phyloP scores from a whole-genome alignment of 2,329 filamentous ascomycete species.

The Verticillium dahliae region DNA sequence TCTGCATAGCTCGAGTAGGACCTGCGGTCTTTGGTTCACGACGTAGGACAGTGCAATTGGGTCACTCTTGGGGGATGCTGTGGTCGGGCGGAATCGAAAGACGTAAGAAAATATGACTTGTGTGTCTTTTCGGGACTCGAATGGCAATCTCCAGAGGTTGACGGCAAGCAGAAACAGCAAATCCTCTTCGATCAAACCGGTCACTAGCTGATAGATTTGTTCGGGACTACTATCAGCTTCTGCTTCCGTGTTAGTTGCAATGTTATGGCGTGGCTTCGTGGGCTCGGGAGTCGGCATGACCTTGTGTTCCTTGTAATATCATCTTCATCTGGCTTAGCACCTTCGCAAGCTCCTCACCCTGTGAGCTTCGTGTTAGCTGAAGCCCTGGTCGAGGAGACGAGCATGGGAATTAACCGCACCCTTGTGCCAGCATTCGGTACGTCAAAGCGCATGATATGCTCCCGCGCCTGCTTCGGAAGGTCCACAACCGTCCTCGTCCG shows the following conservation, averaged over 20 bases:
- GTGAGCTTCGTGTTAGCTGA: conserved; percentile 5
- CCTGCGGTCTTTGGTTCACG: conserved; percentile 76
- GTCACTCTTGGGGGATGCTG: conserved; percentile 60
- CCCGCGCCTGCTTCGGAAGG: conserved; percentile 48
- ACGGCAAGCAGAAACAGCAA: conserved; percentile 78
- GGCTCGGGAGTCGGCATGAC: conserved; percentile 35
- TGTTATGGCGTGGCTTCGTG: not conserved
- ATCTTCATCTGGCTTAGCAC: conserved; percentile 87
- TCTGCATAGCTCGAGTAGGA: conserved; percentile 80
- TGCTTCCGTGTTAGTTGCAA: conserved; percentile 26
- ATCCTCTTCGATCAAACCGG: conserved; percentile 81
- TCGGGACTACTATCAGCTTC: conserved; percentile 83
- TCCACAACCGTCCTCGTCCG: conserved; percentile 45
- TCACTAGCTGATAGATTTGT: conserved; percentile 80
- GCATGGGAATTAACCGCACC: conserved; percentile 22
- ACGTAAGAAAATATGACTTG: conserved; percentile 95
- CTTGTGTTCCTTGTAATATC: conserved; percentile 86
- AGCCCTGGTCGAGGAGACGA: not conserved
- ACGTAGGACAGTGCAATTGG: conserved; percentile 85
- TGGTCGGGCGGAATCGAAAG: conserved; percentile 77
- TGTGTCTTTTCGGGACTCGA: conserved; percentile 92
- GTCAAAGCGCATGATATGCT: conserved; percentile 46
- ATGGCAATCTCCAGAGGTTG: conserved; percentile 78
- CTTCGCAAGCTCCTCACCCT: conserved; percentile 85
- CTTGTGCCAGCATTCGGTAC: conserved; percentile 40